phyloP scores from a whole-genome alignment of 208 protist genomes.

The Wallacemonas sp. region DNA sequence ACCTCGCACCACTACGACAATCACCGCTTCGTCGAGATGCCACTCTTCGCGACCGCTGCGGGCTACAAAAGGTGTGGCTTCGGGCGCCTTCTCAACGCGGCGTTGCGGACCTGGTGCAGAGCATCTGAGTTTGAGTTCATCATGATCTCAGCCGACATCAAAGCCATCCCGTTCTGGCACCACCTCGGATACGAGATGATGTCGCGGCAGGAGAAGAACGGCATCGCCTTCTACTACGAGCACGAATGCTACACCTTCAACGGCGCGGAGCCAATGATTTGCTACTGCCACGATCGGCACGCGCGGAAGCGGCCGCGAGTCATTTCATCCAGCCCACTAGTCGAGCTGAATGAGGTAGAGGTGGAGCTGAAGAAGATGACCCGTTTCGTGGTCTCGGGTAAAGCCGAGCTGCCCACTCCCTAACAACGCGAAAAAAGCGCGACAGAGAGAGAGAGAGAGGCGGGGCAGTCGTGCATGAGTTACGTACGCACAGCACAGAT shows the following conservation, averaged over 20 bases:
- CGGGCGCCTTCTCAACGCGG: conserved; percentile 72
- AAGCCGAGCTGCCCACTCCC: conserved; percentile 26
- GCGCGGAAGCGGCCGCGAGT: conserved; percentile 3
- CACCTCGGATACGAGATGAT: conserved; percentile 80
- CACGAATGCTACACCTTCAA: conserved; percentile 89
- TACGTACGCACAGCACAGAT: no score
- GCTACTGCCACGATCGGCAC: conserved; percentile 49
- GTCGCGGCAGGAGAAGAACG: conserved; percentile 65
- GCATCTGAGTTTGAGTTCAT: conserved; percentile 58
- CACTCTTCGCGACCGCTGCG: conserved; percentile 83
- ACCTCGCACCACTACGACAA: conserved; percentile 76
- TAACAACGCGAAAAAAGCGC: neutral
- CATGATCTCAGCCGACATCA: conserved; percentile 86
- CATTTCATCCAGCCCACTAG: neutral
- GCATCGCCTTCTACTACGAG: conserved; percentile 87
- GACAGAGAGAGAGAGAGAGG: neutral
- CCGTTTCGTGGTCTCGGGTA: conserved; percentile 48
- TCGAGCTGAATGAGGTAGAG: neutral
- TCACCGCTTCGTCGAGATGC: conserved; percentile 84
- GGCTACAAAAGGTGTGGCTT: conserved; percentile 89
- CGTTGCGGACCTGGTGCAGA: conserved; percentile 65
- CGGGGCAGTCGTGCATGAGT: no score
- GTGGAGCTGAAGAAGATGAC: conserved; percentile 40
- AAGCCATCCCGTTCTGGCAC: conserved; percentile 84
- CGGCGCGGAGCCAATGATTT: conserved; percentile 82